Conservation (phyloP, 78 protist species). For the Tieghemostelium lacteum region DNA sequence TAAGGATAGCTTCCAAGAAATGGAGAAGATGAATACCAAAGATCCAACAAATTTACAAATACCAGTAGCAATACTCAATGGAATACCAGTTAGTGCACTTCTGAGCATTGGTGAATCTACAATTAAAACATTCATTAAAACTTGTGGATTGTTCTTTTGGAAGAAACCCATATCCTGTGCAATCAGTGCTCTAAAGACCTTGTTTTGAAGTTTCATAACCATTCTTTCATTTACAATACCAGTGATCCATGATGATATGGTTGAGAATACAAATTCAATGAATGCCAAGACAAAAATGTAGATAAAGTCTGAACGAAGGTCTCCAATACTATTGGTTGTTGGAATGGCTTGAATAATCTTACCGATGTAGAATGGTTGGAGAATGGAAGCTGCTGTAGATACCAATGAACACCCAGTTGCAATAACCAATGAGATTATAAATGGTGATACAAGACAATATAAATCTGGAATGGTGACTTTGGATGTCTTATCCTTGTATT, state of each 20-base stretch:
- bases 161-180: constrained; percentile 77
- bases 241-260: constrained; percentile 60
- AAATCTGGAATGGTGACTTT: constrained; percentile 54
- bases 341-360: constrained; percentile 62
- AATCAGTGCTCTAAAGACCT: constrained; percentile 34
- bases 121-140: constrained; percentile 61
- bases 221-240: constrained; percentile 73
- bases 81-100: constrained; percentile 46
- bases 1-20: constrained; percentile 59
- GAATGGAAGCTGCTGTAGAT: constrained; percentile 53
- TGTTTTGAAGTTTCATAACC: constrained; percentile 59
- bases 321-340: constrained; percentile 33
- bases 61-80: constrained; percentile 52
- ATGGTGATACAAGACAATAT: constrained; percentile 38
- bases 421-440: constrained; percentile 17
- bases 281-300: constrained; percentile 43
- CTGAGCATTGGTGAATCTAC: constrained; percentile 66
- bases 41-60: constrained; percentile 66
- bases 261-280: constrained; percentile 61
- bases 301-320: constrained; percentile 23
- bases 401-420: constrained; percentile 63
- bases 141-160: constrained; percentile 49
- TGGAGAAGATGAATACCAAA: constrained; percentile 57
- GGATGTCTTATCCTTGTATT: constrained; percentile 30
- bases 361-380: constrained; percentile 74